Evolutionary conservation across 2,329 filamentous ascomycete species (phyloP), one percentile per base, ranked within the genome.

Genomic region (Penicillium griseofulvum): DNA sequence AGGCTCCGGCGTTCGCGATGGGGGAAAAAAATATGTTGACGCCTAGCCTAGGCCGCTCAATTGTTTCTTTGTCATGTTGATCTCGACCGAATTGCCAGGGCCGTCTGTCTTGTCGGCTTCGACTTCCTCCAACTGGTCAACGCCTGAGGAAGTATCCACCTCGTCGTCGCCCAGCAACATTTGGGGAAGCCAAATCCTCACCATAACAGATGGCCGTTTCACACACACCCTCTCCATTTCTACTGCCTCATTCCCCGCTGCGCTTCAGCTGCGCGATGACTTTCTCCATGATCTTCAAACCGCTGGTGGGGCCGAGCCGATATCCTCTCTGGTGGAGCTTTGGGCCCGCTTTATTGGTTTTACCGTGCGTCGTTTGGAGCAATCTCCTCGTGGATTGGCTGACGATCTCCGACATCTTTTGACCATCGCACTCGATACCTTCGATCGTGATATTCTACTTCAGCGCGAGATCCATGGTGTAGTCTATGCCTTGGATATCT

Each of bases 261-360:
- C 55, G 14, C 41, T 57, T 19, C 45, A 57, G 28, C 41, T 57
- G 33, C 55, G 55, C 28, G 55, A 54, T 50, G 51, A 57, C 46
- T 57, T 54, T 53, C 45, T 57, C 44, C 55, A 57, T 28, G 44
- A 57, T 53, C 45, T 57, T 17, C 50, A 46, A 46, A 45, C 17
- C 39, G 45, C 31, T 37, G 46, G 42, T 44, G 52, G 46, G 50
- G 50, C 50, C 41, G 50, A 47, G 28, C 11, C 42, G 26, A 12
- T 54, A 22, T 49, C 55, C 22, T 57, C 55, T 12, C 26, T 54
- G 31, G 50, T 57, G 38, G 55, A 57, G 38, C 51, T 57, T 33
- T 58, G 55, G 55, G 55, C 55, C 31, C 55, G 55, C 41, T 54
- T 57, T 39, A 28, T 57, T 28, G 50, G 55, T 39, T 57, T 57